phyloP scores from a whole-genome alignment of 768 basidiomycete species.

The Boletus huronensis region DNA sequence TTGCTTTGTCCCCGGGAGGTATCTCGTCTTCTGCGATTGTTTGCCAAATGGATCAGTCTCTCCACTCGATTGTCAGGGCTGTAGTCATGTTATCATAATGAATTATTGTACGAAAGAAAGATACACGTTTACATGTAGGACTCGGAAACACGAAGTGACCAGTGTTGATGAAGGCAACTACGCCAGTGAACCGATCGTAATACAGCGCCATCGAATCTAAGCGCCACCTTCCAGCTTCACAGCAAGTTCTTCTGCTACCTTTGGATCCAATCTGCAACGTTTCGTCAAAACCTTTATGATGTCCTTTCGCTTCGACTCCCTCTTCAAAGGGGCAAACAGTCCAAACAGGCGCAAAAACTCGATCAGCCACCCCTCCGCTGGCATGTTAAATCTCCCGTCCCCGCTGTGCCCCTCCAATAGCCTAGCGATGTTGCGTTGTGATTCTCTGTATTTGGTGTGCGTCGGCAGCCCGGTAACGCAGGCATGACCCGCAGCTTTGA shows the following conservation, averaged over 20 bases:
- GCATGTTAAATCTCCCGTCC: conserved; percentile 25
- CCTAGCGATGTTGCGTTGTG: conserved; percentile 12
- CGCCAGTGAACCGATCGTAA: neutral
- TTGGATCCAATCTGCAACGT: conserved; percentile 25
- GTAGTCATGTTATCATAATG: neutral
- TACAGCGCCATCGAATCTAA: neutral
- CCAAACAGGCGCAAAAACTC: conserved; percentile 26
- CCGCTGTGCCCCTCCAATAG: conserved; percentile 15
- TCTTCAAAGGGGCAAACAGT: conserved; percentile 22
- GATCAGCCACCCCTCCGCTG: conserved; percentile 22
- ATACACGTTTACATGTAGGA: conserved; percentile 8
- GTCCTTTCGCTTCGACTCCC: conserved; percentile 21
- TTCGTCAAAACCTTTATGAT: conserved; percentile 26
- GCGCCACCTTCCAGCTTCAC: conserved; percentile 7
- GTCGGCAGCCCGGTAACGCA: conserved; percentile 34
- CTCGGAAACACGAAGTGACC: neutral
- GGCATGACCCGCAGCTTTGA: conserved; percentile 30
- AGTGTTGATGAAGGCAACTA: neutral
- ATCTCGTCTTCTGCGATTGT: neutral
- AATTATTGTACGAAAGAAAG: neutral
- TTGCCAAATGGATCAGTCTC: neutral
- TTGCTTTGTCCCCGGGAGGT: neutral
- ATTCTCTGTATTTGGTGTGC: conserved; percentile 28
- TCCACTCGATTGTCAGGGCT: neutral
- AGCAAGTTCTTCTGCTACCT: conserved; percentile 22